Conservation (phyloP, 805 yeast genomes). For the Suhomyces canberraensis region DNA sequence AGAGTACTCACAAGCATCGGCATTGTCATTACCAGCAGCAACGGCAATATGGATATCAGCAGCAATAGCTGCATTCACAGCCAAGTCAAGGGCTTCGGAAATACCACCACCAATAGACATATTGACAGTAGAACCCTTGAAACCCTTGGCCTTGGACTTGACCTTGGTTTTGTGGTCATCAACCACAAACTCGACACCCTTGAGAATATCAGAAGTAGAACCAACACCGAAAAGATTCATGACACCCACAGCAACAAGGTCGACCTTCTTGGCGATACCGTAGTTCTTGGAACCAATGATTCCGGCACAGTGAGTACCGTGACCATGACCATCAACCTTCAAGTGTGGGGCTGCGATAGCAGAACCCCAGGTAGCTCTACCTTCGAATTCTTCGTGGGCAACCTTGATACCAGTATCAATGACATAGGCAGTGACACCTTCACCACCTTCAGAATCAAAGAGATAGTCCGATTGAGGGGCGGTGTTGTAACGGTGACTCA, state of each 20-base stretch:
- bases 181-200: conserved; percentile 45
- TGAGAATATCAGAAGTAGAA: conserved; percentile 39
- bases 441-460: conserved; percentile 42
- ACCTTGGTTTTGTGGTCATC: conserved; percentile 37
- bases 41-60: conserved; percentile 91
- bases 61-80: conserved; percentile 84
- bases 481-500: conserved; percentile 30
- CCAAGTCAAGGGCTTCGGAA: conserved; percentile 80
- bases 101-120: conserved; percentile 95
- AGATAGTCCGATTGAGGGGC: conserved; percentile 31
- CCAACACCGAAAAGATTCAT: conserved; percentile 40
- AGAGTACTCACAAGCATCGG: conserved; percentile 87
- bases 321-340: conserved; percentile 68
- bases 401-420: conserved; percentile 77
- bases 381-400: conserved; percentile 61
- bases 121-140: conserved; percentile 84
- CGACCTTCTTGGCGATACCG: conserved; percentile 74
- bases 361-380: conserved; percentile 54
- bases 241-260: conserved; percentile 40
- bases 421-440: conserved; percentile 67
- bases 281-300: conserved; percentile 72
- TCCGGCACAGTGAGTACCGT: conserved; percentile 95
- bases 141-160: conserved; percentile 54
- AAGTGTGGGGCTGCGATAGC: conserved; percentile 44
- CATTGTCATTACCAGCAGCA: conserved; percentile 94